Evolutionary conservation across 306 rosid genomes (phyloP), one percentile per base, ranked within the genome.

Genomic region (Parietaria judaica): DNA sequence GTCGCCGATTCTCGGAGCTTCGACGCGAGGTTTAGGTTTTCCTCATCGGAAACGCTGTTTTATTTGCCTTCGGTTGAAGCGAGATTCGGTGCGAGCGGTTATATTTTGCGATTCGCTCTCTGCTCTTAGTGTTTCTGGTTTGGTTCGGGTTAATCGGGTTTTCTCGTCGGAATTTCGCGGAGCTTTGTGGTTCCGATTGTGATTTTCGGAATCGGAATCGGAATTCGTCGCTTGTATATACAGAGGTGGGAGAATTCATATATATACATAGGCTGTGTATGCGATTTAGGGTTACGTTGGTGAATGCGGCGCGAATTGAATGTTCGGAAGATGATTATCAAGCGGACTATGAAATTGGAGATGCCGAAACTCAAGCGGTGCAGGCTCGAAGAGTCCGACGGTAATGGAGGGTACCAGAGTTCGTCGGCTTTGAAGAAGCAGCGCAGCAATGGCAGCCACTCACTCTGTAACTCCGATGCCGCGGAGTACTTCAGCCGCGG

Each of bases 361-460:
- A 81, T 85, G 87, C 95, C 95, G 78, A 92, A 84, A 62, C 56
- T 88, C 55, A 92, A 92, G 56, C 85, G 95, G 14, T 88, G 96
- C 71, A 75, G 77, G 75, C 73, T 86, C 55, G 95, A 87, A 45
- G 83, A 78, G 56, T 63, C 68, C 1, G 84, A 72, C 68, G 73
- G 75, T 6, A 81, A 75, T 11, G 60, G 7, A 41, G 83, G 73
- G 36, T 71, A 52, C 58, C 74, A 47, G 34, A 73, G 44, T 67
- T 66, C 76, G 31, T 80, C 49, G 73, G 67, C 53, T 76, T 68
- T 72, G 48, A 86, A 88, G 83, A 86, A 83, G 87, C 78, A 63
- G 66, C 79, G 55, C 54, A 65, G 63, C 51, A 78, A 66, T 63
- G 89, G 72, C 49, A 74, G 51, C 62, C 47, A 51, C 59, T 74